phyloP scores from a whole-genome alignment of 805 yeast genomes.

The Naumovozyma baii region DNA sequence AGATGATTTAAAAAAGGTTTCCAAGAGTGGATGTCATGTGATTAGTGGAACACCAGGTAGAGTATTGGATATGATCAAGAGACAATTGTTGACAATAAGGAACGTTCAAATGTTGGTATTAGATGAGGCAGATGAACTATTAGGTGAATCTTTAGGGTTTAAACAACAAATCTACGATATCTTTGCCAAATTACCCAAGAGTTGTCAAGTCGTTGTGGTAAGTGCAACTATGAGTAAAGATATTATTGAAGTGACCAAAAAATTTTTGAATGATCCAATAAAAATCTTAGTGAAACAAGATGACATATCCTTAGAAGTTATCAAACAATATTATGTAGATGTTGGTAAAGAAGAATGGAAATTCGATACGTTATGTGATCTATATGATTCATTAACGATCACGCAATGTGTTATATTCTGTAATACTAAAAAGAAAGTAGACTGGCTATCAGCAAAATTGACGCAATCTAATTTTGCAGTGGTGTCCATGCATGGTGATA shows the following conservation, averaged over 20 bases:
- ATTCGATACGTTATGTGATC: conserved; percentile 87
- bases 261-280: conserved; percentile 92
- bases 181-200: conserved; percentile 76
- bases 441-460: conserved; percentile 70
- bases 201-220: conserved; percentile 88
- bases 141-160: conserved; percentile 80
- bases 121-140: conserved; percentile 95
- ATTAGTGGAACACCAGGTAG: conserved; percentile 98
- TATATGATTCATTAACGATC: conserved; percentile 89
- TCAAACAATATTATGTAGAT: conserved; percentile 83
- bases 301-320: conserved; percentile 91
- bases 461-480: conserved; percentile 79
- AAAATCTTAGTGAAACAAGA: conserved; percentile 91
- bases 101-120: conserved; percentile 77
- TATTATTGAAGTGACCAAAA: conserved; percentile 81
- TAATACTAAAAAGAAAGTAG: conserved; percentile 91
- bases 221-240: conserved; percentile 93
- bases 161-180: conserved; percentile 93
- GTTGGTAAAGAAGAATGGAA: conserved; percentile 92
- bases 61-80: conserved; percentile 80
- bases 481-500: conserved; percentile 91
- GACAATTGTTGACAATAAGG: conserved; percentile 66
- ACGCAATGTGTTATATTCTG: conserved; percentile 98
- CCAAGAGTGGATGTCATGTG: conserved; percentile 70
- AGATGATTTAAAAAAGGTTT: conserved; percentile 67